Evolutionary conservation across 129 eudicot genomes (phyloP), one percentile per base, ranked within the genome.

Genomic region (Solidago caesia): DNA sequence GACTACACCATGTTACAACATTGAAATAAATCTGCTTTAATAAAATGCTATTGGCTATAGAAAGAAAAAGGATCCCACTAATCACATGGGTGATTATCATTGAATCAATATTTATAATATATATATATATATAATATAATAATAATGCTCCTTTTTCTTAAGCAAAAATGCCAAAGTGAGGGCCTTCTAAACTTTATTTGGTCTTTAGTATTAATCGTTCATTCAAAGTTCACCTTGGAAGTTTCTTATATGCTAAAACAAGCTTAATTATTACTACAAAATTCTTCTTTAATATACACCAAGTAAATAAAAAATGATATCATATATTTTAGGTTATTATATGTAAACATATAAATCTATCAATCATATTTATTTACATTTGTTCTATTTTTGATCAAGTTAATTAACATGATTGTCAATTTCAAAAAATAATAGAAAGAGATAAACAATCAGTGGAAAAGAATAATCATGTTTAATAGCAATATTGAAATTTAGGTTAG

Each of bases 41-140:
- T 55, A 68, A 44, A 56, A 65, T 79, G 74, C 63, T 73, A 79
- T 72, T 79, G 74, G 83, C 69, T 44, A 71, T 62, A 68, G 46
- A 10, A 27, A 47, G n/a, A n/a, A 64, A 59, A 77, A 69, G 48
- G 73, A 72, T 79, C 83, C 83, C 78, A 79, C 83, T 79, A 79
- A 79, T 79, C 83, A 79, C 83, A 79, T 79, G 83, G 83, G 78
- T 64, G 83, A 66, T 65, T 78, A 72, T 66, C 74, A 73, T 79
- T 79, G 68, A 27, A 64, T 44, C 67, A 27, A 21, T 21, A 21
- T 21, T 21, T 21, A 21, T 21, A 21, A 21, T 21, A 21, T 21
- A 21, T 21, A 0, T 21, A 21, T 21, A 21, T 21, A 21, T 21
- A 21, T 21, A 45, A 21, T 21, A 21, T 21, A 45, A 45, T 45